Evolutionary conservation across 768 basidiomycete species (phyloP).

Genomic region (Amanita inopinata): DNA sequence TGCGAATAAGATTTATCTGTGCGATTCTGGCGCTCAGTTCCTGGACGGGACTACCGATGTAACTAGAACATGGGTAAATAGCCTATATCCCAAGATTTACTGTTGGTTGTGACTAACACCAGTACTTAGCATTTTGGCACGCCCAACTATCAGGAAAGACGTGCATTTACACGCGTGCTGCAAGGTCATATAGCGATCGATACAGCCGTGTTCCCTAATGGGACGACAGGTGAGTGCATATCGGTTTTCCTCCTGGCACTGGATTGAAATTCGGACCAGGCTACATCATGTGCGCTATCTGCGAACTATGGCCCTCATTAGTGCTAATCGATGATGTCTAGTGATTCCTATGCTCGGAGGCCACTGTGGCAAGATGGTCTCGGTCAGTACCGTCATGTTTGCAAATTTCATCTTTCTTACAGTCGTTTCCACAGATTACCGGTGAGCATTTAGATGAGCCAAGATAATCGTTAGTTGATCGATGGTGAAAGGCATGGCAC

Average conservation of each 20-base stretch:
- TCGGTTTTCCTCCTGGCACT: constrained; percentile 11
- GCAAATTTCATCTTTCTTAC: constrained; percentile 6
- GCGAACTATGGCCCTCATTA: neutral
- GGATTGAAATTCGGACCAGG: constrained; percentile 23
- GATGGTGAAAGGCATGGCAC: constrained; percentile 63
- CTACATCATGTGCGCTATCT: constrained; percentile 38
- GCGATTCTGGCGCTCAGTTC: constrained; percentile 91
- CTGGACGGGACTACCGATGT: constrained; percentile 93
- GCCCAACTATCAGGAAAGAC: constrained; percentile 73
- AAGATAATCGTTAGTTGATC: constrained; percentile 4
- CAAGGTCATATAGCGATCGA: constrained; percentile 92
- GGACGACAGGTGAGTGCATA: constrained; percentile 55
- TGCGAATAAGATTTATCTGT: constrained; percentile 28
- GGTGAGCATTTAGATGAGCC: constrained; percentile 23
- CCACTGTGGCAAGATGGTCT: constrained; percentile 83
- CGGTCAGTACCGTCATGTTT: constrained; percentile 33
- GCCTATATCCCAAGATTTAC: neutral
- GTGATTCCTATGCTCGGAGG: constrained; percentile 74
- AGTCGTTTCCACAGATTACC: constrained; percentile 36
- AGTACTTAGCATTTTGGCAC: constrained; percentile 74
- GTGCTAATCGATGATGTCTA: constrained; percentile 18
- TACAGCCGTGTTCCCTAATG: constrained; percentile 69
- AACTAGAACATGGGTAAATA: constrained; percentile 73
- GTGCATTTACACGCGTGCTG: constrained; percentile 84
- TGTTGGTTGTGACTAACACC: neutral